Conservation (phyloP, 352 stramenopile species). For the Globisporangium echinulatum region DNA sequence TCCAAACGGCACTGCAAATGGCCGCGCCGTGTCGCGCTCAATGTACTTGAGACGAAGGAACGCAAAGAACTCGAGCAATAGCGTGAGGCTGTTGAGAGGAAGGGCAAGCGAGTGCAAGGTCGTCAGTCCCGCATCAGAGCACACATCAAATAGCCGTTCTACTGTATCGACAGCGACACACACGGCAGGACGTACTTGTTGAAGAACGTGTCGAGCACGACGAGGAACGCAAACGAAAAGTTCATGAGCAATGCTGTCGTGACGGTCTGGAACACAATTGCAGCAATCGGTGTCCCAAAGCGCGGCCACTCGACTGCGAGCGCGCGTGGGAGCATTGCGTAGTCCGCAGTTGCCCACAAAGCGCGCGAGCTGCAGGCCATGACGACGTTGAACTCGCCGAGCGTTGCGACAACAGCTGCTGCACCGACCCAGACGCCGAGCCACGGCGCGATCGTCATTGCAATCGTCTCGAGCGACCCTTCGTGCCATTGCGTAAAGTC, state of each 20-base stretch:
- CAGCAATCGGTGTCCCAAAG: constrained; percentile 73
- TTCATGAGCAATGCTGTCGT: constrained; percentile 80
- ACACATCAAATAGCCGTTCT: no score
- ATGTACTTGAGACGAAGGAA: constrained; percentile 82
- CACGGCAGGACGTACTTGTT: constrained; percentile 61
- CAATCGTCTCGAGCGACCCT: constrained; percentile 69
- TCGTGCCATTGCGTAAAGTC: constrained; percentile 69
- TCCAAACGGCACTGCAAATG: constrained; percentile 70
- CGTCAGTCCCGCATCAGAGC: no score
- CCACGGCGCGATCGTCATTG: constrained; percentile 65
- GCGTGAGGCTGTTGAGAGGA: constrained; percentile 29
- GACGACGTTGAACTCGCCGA: constrained; percentile 85
- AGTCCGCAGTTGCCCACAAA: constrained; percentile 75
- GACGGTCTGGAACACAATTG: constrained; percentile 66
- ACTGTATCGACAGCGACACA: neutral
- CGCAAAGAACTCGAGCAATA: constrained; percentile 80
- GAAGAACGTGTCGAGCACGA: constrained; percentile 82
- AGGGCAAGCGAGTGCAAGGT: no score
- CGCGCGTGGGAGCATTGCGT: constrained; percentile 75
- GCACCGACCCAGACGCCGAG: constrained; percentile 78
- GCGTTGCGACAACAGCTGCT: constrained; percentile 64
- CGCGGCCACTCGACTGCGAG: constrained; percentile 61
- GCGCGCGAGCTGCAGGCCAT: constrained; percentile 81
- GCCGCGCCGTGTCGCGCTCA: constrained; percentile 63
- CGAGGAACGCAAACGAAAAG: constrained; percentile 78